Evolutionary conservation across 805 yeast species (phyloP).

Genomic region (Candida easanensis): DNA sequence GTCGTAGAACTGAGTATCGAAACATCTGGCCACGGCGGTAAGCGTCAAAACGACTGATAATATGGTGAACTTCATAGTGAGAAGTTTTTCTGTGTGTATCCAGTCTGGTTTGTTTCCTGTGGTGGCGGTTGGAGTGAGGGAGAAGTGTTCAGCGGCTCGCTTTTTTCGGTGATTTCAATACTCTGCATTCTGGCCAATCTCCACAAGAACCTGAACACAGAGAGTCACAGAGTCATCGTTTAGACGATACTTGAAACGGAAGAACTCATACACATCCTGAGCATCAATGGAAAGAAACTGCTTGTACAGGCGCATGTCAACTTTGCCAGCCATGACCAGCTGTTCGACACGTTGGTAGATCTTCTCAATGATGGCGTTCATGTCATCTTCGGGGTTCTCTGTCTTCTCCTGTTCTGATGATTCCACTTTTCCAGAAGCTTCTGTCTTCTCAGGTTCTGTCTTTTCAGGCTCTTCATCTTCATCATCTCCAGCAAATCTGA

Average conservation of each 20-base stretch:
- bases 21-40: background rate
- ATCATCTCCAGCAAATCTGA: constrained; percentile 7
- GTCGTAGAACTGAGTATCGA: constrained; percentile 3
- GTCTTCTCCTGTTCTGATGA: background rate
- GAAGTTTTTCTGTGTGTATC: too few relatives aligned
- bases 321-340: constrained; percentile 2
- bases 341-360: constrained; percentile 12
- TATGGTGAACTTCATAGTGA: background rate
- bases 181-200: constrained; percentile 11
- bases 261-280: constrained; percentile 10
- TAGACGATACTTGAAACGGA: constrained; percentile 13
- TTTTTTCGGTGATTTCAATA: background rate
- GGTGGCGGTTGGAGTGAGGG: background rate
- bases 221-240: constrained; percentile 11
- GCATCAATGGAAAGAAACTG: constrained; percentile 15
- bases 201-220: constrained; percentile 14
- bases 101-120: too few relatives aligned
- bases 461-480: background rate
- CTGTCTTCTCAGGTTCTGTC: background rate
- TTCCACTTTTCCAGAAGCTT: background rate
- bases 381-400: constrained; percentile 4
- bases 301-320: constrained; percentile 8
- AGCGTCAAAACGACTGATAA: background rate
- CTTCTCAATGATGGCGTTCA: constrained; percentile 8
- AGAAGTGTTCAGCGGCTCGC: background rate